Conservation (phyloP, 495 filamentous ascomycete species). For the Pseudotulostoma volvatum region DNA sequence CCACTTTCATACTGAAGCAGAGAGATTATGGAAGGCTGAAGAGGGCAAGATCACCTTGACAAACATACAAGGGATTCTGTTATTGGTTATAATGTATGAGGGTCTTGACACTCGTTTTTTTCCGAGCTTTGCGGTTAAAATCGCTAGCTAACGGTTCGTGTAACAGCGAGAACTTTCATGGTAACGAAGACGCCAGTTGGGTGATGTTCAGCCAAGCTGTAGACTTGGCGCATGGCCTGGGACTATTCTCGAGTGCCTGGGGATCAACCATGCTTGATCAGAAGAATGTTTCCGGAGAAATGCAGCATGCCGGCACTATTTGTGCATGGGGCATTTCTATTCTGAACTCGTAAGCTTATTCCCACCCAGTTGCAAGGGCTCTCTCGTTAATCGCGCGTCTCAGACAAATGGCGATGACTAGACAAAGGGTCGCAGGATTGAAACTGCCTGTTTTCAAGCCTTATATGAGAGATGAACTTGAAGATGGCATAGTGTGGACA, state of each 20-base stretch:
- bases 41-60: constrained; percentile 7
- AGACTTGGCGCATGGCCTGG: neutral
- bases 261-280: neutral
- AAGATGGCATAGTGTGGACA: constrained; percentile 17
- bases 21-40: constrained; percentile 4
- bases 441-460: neutral
- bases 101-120: neutral
- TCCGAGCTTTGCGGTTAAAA: neutral
- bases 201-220: neutral
- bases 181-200: constrained; percentile 12
- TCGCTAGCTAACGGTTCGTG: constrained; percentile 19
- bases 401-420: neutral
- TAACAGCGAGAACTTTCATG: constrained; percentile 27
- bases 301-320: neutral
- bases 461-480: neutral
- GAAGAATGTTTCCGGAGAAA: neutral
- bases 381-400: too few species aligned
- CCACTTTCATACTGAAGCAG: constrained; percentile 9
- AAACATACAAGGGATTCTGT: constrained; percentile 7
- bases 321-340: neutral
- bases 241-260: neutral
- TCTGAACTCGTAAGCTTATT: neutral
- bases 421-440: neutral
- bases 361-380: too few species aligned
- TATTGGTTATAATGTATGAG: constrained; percentile 1